Conservation (phyloP, 1,139 yeast genomes). For the Suhomyces kunorum region DNA sequence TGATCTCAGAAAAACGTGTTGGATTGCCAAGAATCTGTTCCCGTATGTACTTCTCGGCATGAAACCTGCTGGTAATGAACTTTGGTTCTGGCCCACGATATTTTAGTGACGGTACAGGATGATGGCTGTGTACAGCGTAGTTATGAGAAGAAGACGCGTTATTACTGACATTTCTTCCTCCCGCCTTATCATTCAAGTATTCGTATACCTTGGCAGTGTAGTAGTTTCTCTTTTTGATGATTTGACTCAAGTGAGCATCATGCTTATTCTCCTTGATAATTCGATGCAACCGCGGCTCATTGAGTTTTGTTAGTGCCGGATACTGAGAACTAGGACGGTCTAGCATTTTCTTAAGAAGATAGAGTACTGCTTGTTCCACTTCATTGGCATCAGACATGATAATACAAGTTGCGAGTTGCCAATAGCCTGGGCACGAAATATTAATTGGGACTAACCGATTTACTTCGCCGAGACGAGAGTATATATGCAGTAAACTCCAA, state of each 20-base stretch:
- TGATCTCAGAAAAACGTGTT: slow-evolving; percentile 4
- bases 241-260: slow-evolving; percentile 16
- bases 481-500: no score
- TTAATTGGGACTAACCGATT: no score
- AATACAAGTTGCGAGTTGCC: no score
- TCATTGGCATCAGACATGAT: slow-evolving; percentile 12
- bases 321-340: slow-evolving; percentile 11
- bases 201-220: slow-evolving; percentile 18
- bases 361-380: slow-evolving; percentile 14
- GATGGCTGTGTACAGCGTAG: no score
- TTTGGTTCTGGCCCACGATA: slow-evolving; percentile 17
- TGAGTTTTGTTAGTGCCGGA: slow-evolving; percentile 10
- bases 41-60: slow-evolving; percentile 22
- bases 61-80: slow-evolving; percentile 24
- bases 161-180: no score
- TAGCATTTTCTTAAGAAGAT: slow-evolving; percentile 12
- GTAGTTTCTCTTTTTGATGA: slow-evolving; percentile 17
- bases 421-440: no score
- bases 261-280: slow-evolving; percentile 9
- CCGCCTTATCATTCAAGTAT: slow-evolving; percentile 14
- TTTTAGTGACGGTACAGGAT: no score
- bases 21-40: slow-evolving; percentile 9
- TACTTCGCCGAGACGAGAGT: not conserved
- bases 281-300: slow-evolving; percentile 6
- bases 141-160: no score